Percentiles rank a stretch among this genome's conserved stretches.
Evolutionary conservation across 805 yeast species (phyloP).

Genomic region (Danielozyma ontarioensis): DNA sequence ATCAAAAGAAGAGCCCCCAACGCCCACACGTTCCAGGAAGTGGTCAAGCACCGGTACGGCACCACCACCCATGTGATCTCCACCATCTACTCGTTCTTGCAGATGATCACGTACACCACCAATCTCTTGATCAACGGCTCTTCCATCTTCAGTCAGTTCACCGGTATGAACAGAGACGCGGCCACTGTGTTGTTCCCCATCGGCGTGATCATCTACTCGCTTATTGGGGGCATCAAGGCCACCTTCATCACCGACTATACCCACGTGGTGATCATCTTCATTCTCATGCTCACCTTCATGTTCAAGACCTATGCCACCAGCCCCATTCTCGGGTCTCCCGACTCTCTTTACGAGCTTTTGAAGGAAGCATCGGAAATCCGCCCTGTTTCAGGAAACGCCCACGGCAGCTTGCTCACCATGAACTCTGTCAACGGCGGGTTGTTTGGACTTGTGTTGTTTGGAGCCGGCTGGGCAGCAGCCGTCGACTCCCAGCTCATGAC

Average conservation of each 20-base stretch:
- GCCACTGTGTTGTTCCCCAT: slow-evolving; percentile 41
- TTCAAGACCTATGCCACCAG: slow-evolving; percentile 33
- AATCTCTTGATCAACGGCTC: slow-evolving; percentile 41
- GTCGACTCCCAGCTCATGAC: slow-evolving; percentile 20
- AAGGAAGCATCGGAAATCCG: slow-evolving; percentile 16
- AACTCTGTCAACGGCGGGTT: slow-evolving; percentile 18
- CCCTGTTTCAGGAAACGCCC: neutral
- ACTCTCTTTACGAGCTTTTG: slow-evolving; percentile 37
- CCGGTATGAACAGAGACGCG: slow-evolving; percentile 44
- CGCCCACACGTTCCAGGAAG: slow-evolving; percentile 37
- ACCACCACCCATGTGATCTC: slow-evolving; percentile 29
- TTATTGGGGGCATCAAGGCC: slow-evolving; percentile 80
- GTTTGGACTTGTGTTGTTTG: slow-evolving; percentile 24
- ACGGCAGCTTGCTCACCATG: slow-evolving; percentile 16
- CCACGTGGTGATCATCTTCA: slow-evolving; percentile 48
- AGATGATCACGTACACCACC: slow-evolving; percentile 32
- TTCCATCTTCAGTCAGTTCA: slow-evolving; percentile 32
- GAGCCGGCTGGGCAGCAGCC: slow-evolving; percentile 32
- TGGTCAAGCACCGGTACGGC: slow-evolving; percentile 32
- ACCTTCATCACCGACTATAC: slow-evolving; percentile 75
- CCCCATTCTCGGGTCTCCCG: slow-evolving; percentile 39
- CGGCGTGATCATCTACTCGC: slow-evolving; percentile 69
- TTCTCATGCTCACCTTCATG: slow-evolving; percentile 27
- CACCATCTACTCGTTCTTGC: slow-evolving; percentile 30
- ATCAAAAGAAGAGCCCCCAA: slow-evolving; percentile 38